Base-by-base conservation (phyloP, 805 yeast genomes). In the Lipomyces chichibuensis region DNA sequence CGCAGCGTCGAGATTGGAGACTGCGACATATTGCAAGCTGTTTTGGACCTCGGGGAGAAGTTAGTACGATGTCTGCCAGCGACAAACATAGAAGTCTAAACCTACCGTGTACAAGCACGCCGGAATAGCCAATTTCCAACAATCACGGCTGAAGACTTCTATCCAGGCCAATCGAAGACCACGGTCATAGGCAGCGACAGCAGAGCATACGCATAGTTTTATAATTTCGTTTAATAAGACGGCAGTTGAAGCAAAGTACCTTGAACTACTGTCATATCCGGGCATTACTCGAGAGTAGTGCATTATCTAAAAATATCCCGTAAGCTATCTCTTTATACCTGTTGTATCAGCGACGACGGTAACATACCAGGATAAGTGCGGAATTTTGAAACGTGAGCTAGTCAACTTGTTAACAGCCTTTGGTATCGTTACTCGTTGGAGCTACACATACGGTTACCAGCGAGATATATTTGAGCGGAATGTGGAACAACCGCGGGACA, bases 261-360 rank as follows among this genome's bases (percentile, higher is more conserved):
- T 72, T 33, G 74, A 71, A 13, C 64, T 69, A 11, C 71, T 69
- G 52, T 71, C 69, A 55, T 74, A 74, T n/a, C 77, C 78, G 11
- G 78, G 79, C 77, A 79, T 78, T 71, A 79, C 75, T 20, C 82
- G 77, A n/a, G 82, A 80, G 68, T 78, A 80, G 61, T 80, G 78
- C 82, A 80, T 80, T 9, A 69, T 69, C 73, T 71, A 39, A 11
- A n/a, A 2, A 17, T 43, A 17, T 17, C 20, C 0, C 2, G 49
- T 43, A 17, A 43, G 23, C 49, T 17, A 11, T 43, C 49, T 43
- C 49, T 17, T 17, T n/a, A n/a, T 17, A 17, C 20, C 25, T 43
- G 49, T 17, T 3, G 0, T n/a, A 17, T n/a, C 13, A 14, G 23
- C 0, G 43, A 49, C 5, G n/a, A 25, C 11, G 33, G 33, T 32